A percentile compares a stretch with the other conserved stretches of the same genome.
Evolutionary conservation across 306 rosid species (phyloP).

Genomic region (Alnus rubra): DNA sequence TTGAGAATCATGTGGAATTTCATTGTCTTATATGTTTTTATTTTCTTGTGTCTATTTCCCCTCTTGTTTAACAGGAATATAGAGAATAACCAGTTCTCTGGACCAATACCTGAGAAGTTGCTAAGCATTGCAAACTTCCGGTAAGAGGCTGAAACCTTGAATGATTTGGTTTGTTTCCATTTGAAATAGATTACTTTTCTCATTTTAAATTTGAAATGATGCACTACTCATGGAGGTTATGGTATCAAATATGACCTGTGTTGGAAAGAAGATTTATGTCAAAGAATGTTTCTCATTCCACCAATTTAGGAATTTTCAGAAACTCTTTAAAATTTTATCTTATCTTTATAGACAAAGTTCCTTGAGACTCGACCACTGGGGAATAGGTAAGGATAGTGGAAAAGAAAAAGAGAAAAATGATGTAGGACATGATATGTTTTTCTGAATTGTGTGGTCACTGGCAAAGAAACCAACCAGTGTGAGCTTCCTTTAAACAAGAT

Average conservation of each 20-base stretch:
- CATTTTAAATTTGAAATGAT: conserved; percentile 24
- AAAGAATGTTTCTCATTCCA: neutral
- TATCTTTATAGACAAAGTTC: neutral
- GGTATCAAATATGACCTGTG: neutral
- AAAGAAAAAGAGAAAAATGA: conserved; percentile 1
- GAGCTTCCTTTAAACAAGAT: conserved; percentile 12
- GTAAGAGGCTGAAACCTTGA: conserved; percentile 38
- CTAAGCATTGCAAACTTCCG: conserved; percentile 64
- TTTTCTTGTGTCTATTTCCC: conserved; percentile 2
- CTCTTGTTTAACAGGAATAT: conserved; percentile 67
- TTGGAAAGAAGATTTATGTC: neutral
- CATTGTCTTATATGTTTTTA: neutral
- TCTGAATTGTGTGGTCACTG: conserved; percentile 6
- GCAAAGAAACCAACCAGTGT: conserved; percentile 20
- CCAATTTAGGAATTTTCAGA: neutral
- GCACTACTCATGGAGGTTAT: conserved; percentile 13
- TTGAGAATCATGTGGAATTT: conserved; percentile 6
- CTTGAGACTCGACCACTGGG: neutral
- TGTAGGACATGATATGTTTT: conserved; percentile 1
- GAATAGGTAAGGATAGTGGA: neutral
- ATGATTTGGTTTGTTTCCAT: conserved; percentile 23
- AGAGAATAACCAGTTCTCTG: conserved; percentile 75
- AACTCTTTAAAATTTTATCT: neutral
- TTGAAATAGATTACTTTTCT: conserved; percentile 23
- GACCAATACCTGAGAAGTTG: conserved; percentile 83